Conservation (phyloP, 2,329 filamentous ascomycete genomes). For the Penicillium expansum region DNA sequence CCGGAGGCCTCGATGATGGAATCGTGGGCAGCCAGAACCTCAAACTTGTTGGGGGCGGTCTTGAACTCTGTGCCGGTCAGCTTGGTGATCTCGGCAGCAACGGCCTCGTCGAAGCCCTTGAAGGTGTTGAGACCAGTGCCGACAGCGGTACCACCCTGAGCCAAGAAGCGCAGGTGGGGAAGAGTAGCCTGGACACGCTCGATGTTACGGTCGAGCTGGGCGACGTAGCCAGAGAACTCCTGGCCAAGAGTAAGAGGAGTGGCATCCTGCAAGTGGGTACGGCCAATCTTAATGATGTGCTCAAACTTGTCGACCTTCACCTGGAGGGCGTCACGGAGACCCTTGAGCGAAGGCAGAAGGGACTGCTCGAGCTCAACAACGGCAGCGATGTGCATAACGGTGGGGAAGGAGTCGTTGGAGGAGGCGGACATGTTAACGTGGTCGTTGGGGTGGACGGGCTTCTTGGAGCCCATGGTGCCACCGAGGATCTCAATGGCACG, state of each 20-base stretch:
- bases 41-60: conserved; percentile 98
- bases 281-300: conserved; percentile 97
- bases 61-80: conserved; percentile 92
- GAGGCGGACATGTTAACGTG: conserved; percentile 99
- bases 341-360: conserved; percentile 78
- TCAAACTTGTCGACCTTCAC: conserved; percentile 86
- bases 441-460: conserved; percentile 98
- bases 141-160: conserved; percentile 94
- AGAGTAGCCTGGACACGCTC: conserved; percentile 79
- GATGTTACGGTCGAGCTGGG: conserved; percentile 87
- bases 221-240: conserved; percentile 96
- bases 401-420: conserved; percentile 98
- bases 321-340: conserved; percentile 78
- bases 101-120: conserved; percentile 88
- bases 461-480: conserved; percentile 91
- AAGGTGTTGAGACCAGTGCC: conserved; percentile 98
- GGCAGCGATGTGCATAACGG: conserved; percentile 98
- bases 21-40: conserved; percentile 92
- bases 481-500: conserved; percentile 97
- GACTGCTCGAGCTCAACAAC: conserved; percentile 87
- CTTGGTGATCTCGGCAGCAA: conserved; percentile 85
- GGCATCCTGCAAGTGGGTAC: conserved; percentile 95
- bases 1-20: conserved; percentile 93
- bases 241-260: conserved; percentile 93
- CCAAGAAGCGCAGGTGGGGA: conserved; percentile 79